phyloP scores from a whole-genome alignment of 2,329 filamentous ascomycete species.

The Cryphonectria radicalis region DNA sequence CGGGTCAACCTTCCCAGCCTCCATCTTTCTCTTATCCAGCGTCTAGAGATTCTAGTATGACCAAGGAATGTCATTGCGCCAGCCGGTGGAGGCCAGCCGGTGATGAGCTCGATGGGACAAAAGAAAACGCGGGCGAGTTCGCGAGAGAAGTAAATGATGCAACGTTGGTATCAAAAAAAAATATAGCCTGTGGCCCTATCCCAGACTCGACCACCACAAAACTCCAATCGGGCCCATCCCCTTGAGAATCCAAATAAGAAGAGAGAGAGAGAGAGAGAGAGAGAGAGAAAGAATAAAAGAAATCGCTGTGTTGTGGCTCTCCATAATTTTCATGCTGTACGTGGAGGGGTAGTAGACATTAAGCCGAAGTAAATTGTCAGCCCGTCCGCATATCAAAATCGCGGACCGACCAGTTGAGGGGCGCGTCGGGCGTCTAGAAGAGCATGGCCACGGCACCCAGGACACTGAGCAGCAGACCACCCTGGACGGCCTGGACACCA shows the following conservation, averaged over 20 bases:
- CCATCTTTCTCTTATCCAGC: not conserved
- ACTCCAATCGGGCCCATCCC: slow-evolving; percentile 21
- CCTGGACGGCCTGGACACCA: slow-evolving; percentile 22
- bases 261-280: too few species aligned
- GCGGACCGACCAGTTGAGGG: not conserved
- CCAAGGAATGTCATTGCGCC: slow-evolving; percentile 16
- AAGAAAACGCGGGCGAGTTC: slow-evolving; percentile 4
- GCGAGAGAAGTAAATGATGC: slow-evolving; percentile 17
- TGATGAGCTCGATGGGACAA: slow-evolving; percentile 22
- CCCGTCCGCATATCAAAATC: not conserved
- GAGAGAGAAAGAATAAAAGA: not conserved
- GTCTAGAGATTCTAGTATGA: not conserved
- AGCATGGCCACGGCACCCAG: slow-evolving; percentile 28
- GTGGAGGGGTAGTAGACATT: slow-evolving; percentile 19
- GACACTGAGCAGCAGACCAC: slow-evolving; percentile 26
- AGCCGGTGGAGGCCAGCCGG: slow-evolving; percentile 13
- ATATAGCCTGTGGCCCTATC: slow-evolving; percentile 18
- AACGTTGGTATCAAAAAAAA: slow-evolving; percentile 29
- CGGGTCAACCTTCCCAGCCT: not conserved
- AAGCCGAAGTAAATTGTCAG: not conserved
- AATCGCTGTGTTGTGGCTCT: slow-evolving; percentile 13
- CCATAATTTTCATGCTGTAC: slow-evolving; percentile 23
- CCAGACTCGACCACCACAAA: slow-evolving; percentile 13
- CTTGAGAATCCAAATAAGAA: slow-evolving; percentile 16
- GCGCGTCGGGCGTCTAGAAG: slow-evolving; percentile 5